Evolutionary conservation across 345 rosid species (phyloP), one percentile per base, ranked within the genome.

Genomic region (Garcia nutans): DNA sequence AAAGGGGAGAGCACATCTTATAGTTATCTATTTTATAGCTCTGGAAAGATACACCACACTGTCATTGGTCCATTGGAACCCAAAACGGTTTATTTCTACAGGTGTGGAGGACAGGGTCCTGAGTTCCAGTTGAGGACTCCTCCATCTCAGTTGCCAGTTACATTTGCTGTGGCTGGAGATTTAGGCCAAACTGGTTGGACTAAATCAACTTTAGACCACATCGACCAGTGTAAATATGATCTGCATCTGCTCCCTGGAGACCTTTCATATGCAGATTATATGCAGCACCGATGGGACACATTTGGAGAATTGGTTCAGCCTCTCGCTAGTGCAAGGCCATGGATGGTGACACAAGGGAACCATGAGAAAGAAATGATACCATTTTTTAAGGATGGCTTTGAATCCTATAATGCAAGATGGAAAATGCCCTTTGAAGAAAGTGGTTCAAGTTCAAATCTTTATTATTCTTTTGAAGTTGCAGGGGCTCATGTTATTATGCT

Each of bases 321-420:
- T 47, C 90, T 96, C 65, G 98, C 97, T 20, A 96, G 98, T 77
- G 85, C 93, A 24, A 89, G 89, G 81, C 97, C 99, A 0, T 96
- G 99, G 99, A 96, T 96, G 99, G 99, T 92, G 45, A 96, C 99
- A 0, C 78, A 93, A 81, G 99, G 97, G 66, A 96, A 96, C 88
- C 99, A 96, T 70, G 98, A 96, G 68, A 78, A 77, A 76, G 99
- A 96, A 86, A 78, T 15, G 79, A 89, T 96, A 76, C 97, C 91
- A 0, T 56, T 92, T 24, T 3, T 96, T 8, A 85, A 80, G 54
- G 92, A 89, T 85, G 93, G 87, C 2, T 96, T 96, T 83, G 74
- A 82, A 47, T 87, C 98, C 71, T 96, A 82, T 44, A 92, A 93
- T 84, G 84, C 93, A 20, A 89, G 98, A 79, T 93, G 99, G 97